phyloP scores from a whole-genome alignment of 2,329 filamentous ascomycete species.

The Diaporthe ilicicola region DNA sequence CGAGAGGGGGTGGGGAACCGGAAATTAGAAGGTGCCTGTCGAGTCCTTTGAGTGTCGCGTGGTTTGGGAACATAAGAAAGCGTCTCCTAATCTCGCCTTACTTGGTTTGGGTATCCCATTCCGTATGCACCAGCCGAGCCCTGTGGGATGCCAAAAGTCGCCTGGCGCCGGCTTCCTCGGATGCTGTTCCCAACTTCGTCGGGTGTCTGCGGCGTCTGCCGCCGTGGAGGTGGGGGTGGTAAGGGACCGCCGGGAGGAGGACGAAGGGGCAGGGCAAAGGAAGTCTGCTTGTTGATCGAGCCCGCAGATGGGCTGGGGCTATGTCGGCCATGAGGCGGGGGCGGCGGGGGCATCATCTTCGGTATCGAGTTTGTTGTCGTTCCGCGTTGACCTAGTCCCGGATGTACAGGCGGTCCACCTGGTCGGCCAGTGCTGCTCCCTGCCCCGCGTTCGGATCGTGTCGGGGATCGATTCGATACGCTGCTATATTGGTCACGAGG shows the following conservation, averaged over 20 bases:
- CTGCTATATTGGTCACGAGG: constrained; percentile 59
- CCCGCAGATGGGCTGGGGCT: constrained; percentile 41
- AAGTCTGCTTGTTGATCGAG: constrained; percentile 55
- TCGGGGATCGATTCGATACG: constrained; percentile 59
- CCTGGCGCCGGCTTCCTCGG: constrained; percentile 61
- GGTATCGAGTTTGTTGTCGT: constrained; percentile 62
- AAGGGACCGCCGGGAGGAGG: constrained; percentile 67
- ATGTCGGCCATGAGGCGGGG: constrained; percentile 25
- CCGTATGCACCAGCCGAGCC: constrained; percentile 41
- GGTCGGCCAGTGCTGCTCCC: constrained; percentile 53
- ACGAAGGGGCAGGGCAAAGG: constrained; percentile 72
- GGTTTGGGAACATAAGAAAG: constrained; percentile 30
- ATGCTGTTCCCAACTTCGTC: constrained; percentile 55
- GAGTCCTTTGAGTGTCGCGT: constrained; percentile 11
- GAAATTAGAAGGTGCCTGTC: constrained; percentile 16
- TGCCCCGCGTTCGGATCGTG: constrained; percentile 53
- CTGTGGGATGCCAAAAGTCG: constrained; percentile 59
- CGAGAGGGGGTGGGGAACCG: constrained; percentile 22
- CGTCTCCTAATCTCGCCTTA: constrained; percentile 40
- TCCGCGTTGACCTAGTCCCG: constrained; percentile 62
- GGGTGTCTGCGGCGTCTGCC: constrained; percentile 61
- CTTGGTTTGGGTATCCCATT: constrained; percentile 43
- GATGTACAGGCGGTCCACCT: constrained; percentile 55
- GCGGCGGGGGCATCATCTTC: constrained; percentile 50
- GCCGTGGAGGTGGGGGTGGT: constrained; percentile 67